phyloP scores from a whole-genome alignment of 352 stramenopile genomes.

The Halophytophthora batemanensis region DNA sequence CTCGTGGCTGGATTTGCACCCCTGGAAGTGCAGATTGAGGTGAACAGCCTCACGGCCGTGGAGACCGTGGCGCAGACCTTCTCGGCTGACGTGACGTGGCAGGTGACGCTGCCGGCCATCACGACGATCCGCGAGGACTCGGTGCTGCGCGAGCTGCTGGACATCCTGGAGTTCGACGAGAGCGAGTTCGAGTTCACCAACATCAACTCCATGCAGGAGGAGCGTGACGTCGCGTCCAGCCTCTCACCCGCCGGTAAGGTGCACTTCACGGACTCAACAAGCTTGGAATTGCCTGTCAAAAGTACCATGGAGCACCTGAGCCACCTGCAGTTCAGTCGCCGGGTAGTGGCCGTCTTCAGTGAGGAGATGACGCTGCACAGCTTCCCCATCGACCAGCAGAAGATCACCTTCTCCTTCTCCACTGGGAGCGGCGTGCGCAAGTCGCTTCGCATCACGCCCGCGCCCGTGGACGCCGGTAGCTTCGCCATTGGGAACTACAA shows the following conservation, averaged over 20 bases:
- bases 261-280: conserved; percentile 27
- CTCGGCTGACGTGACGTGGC: conserved; percentile 45
- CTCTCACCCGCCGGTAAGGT: conserved; percentile 24
- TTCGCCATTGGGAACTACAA: conserved; percentile 55
- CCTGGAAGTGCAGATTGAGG: conserved; percentile 30
- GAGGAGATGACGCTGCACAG: conserved; percentile 56
- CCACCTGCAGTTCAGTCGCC: conserved; percentile 40
- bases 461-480: conserved; percentile 30
- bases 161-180: conserved; percentile 39
- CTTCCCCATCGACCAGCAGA: conserved; percentile 65
- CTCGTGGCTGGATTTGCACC: conserved; percentile 36
- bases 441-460: conserved; percentile 30
- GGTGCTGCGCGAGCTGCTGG: conserved; percentile 34
- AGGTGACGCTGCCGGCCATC: conserved; percentile 35
- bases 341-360: conserved; percentile 41
- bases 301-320: conserved; percentile 19
- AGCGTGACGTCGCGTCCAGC: conserved; percentile 28
- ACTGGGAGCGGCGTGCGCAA: conserved; percentile 30
- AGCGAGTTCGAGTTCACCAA: conserved; percentile 45
- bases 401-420: conserved; percentile 48
- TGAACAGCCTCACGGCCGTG: conserved; percentile 37
- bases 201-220: conserved; percentile 33
- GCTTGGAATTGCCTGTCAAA: conserved; percentile 13
- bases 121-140: conserved; percentile 43
- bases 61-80: conserved; percentile 48